These are phyloP conservation scores for Friedmanniomyces simplex DNA, from an alignment of 495 filamentous ascomycete species.

Conservation along the genomic window DNA sequence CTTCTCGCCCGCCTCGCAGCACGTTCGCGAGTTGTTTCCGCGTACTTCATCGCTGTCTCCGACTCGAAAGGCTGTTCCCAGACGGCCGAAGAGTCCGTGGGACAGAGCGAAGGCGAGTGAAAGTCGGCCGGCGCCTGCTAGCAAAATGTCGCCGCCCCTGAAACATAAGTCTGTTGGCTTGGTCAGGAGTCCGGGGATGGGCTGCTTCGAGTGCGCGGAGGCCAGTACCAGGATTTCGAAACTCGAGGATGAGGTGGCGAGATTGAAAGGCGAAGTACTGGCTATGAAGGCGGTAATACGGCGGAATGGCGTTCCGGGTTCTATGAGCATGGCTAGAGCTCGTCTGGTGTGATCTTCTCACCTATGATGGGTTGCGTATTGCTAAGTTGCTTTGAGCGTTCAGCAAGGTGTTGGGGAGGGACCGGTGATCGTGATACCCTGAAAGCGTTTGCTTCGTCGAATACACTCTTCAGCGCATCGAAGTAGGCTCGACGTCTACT, in stretches of 20 bases:
- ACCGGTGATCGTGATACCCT: no score
- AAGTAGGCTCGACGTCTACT: not conserved
- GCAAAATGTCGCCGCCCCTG: not conserved
- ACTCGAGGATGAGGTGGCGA: constrained; percentile 7
- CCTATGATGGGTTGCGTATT: not conserved
- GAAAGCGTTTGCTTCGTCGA: no score
- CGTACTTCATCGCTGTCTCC: constrained; percentile 17
- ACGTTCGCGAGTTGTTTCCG: constrained; percentile 16
- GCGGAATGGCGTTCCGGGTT: not conserved
- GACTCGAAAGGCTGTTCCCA: not conserved
- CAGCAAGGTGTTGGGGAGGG: no score
- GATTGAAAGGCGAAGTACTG: constrained; percentile 12
- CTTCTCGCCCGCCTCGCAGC: constrained; percentile 9
- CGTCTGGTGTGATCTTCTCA: no score
- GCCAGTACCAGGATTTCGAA: not conserved
- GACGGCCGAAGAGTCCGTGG: constrained; percentile 8
- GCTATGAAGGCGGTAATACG: constrained; percentile 10
- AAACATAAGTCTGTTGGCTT: not conserved
- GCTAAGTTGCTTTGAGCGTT: no score
- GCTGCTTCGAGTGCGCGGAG: not conserved
- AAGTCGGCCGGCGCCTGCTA: not conserved
- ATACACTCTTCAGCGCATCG: no score
- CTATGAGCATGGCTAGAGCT: no score
- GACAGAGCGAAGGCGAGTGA: not conserved
- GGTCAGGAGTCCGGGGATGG: not conserved